phyloP scores from a whole-genome alignment of 176 grass and related monocot genomes.

The Oryza punctata region DNA sequence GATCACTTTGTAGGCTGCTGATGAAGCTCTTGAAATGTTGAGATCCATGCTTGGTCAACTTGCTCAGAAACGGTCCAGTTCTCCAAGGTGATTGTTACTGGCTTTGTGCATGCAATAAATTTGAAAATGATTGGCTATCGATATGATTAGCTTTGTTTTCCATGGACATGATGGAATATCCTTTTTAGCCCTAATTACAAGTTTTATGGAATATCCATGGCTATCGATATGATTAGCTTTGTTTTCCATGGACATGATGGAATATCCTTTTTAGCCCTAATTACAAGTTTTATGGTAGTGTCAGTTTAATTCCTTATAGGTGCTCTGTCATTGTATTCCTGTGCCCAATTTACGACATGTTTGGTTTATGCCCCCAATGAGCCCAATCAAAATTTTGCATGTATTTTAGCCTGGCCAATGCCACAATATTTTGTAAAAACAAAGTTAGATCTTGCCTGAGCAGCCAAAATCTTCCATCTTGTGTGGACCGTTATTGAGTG shows the following conservation, averaged over 20 bases:
- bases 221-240: constrained; percentile 20
- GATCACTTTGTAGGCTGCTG: constrained; percentile 72
- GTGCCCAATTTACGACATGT: not conserved
- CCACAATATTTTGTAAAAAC: too few relatives aligned
- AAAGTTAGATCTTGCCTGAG: not conserved
- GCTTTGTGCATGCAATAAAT: not conserved
- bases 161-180: constrained; percentile 3
- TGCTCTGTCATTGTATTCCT: not conserved
- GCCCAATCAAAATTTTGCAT: not conserved
- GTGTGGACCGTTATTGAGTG: not conserved
- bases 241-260: constrained; percentile 23
- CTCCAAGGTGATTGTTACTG: constrained; percentile 74
- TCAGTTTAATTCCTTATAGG: not conserved
- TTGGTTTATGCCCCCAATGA: not conserved
- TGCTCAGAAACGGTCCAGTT: constrained; percentile 67
- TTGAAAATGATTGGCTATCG: not conserved
- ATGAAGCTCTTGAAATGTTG: constrained; percentile 86
- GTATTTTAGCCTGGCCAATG: not conserved
- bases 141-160: constrained; percentile 25
- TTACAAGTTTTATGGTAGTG: constrained; percentile 8
- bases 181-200: constrained; percentile 16
- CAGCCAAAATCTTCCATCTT: not conserved
- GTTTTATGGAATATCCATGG: not conserved
- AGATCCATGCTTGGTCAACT: constrained; percentile 85
- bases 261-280: not conserved